These are phyloP conservation scores for Cercis canadensis DNA, from an alignment of 306 rosid genomes.

Conservation along the genomic window DNA sequence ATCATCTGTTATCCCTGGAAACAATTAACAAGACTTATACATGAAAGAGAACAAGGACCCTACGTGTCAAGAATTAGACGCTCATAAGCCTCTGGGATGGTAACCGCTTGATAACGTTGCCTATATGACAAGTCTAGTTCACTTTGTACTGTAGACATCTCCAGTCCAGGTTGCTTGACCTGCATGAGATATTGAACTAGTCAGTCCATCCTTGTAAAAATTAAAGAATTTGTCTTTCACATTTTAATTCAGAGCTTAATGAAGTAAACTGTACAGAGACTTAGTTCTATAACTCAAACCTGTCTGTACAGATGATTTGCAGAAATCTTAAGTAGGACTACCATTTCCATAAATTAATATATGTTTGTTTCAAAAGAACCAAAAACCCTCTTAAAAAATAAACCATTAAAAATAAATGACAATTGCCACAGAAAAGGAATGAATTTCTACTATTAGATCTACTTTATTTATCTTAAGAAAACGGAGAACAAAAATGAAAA, in stretches of 20 bases:
- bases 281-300: not conserved
- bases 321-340: not conserved
- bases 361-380: not conserved
- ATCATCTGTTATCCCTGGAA: conserved; percentile 7
- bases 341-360: not conserved
- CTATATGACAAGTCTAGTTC: conserved; percentile 88
- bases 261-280: not conserved
- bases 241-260: not conserved
- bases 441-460: not conserved
- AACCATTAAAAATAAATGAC: not conserved
- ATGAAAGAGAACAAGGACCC: conserved; percentile 34
- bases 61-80: conserved; percentile 99
- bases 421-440: not conserved
- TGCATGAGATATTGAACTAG: conserved; percentile 45
- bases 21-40: conserved; percentile 16
- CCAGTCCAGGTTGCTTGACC: conserved; percentile 99
- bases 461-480: not conserved
- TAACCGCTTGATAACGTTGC: conserved; percentile 84
- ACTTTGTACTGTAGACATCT: conserved; percentile 87
- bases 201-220: conserved; percentile 19
- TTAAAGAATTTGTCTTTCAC: not conserved
- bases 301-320: conserved; percentile 1
- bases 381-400: no score
- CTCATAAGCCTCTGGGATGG: conserved; percentile 96
- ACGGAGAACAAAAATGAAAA: conserved; percentile 15